Evolutionary conservation across 202 grass and related monocot species (phyloP).

Genomic region (Setaria italica): DNA sequence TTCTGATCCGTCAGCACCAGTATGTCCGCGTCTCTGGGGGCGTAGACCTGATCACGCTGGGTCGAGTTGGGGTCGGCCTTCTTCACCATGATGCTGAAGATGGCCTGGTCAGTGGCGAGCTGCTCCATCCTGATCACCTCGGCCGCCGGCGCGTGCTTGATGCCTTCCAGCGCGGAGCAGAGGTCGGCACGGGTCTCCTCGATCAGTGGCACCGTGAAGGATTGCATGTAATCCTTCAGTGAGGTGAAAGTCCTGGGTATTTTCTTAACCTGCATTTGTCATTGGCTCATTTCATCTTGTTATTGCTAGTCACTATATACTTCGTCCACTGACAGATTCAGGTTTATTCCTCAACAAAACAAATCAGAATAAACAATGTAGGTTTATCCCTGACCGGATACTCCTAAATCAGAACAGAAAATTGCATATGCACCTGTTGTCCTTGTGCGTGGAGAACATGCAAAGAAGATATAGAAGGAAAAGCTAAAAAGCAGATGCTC

Average conservation of each 20-base stretch:
- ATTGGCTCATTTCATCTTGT: no score
- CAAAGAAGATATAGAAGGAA: not conserved
- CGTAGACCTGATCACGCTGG: conserved; percentile 21
- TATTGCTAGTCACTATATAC: not conserved
- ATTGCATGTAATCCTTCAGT: conserved; percentile 50
- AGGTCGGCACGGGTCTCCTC: conserved; percentile 75
- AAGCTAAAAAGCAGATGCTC: no score
- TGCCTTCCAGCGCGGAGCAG: conserved; percentile 54
- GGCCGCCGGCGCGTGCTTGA: conserved; percentile 50
- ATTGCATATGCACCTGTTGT: no score
- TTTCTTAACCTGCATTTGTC: conserved; percentile 61
- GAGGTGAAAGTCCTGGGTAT: conserved; percentile 62
- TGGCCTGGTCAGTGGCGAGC: not conserved
- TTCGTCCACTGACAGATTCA: not conserved
- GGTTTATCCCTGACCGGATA: not conserved
- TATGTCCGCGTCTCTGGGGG: conserved; percentile 48
- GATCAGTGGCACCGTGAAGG: conserved; percentile 54
- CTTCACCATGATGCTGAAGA: conserved; percentile 8
- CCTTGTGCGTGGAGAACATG: not conserved
- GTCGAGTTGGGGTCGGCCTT: not conserved
- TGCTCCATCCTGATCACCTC: not conserved
- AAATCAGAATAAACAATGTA: not conserved
- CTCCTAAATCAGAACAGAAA: not conserved
- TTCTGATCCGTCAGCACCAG: conserved; percentile 46
- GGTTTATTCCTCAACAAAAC: not conserved